Evolutionary conservation across 306 rosid species (phyloP), one percentile per base, ranked within the genome.

Genomic region (Abrus pulchellus): DNA sequence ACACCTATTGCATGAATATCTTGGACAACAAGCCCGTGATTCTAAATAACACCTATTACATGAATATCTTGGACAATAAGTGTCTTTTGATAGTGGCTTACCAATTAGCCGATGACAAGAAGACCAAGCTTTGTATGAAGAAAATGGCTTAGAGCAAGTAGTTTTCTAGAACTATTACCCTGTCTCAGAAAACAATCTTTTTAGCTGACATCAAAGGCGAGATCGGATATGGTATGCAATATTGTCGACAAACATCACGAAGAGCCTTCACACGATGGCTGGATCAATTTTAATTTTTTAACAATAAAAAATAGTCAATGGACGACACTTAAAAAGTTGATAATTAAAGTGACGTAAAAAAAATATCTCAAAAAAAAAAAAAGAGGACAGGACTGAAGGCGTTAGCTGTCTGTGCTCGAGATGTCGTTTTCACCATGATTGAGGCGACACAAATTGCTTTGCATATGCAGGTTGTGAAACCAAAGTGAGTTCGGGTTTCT

Each of bases 91-190:
- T 84, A 33, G 99, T 95, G 60, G 99, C 91, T 36, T 98, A 95
- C 66, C 98, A 91, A 50, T 69, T 95, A 28, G 97, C 98, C 83
- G 76, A 83, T 61, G 98, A 95, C 93, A 85, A 87, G 76, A 90
- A 97, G 83, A 95, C 99, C 14, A 93, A 87, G 75, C 99, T 98
- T 45, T 93, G 77, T 69, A 98, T 93, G 56, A 95, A 95, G 92
- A 95, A 93, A 71, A 95, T 95, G 99, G 99, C 99, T 36, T 93
- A 95, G 78, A 95, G 88, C 80, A 91, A 87, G 89, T 88, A 95
- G 62, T 93, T 95, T 28, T 86, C 97, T 1, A 88, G 88, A 77
- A 98, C 99, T 69, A 88, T 95, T 54, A 44, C 94, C 56, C 56
- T 87, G 28, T 95, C 41, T 95, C 99, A 41, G 99, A 95, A 72